Conservation (phyloP, 495 filamentous ascomycete genomes). For the Friedmanniomyces endolithicus region DNA sequence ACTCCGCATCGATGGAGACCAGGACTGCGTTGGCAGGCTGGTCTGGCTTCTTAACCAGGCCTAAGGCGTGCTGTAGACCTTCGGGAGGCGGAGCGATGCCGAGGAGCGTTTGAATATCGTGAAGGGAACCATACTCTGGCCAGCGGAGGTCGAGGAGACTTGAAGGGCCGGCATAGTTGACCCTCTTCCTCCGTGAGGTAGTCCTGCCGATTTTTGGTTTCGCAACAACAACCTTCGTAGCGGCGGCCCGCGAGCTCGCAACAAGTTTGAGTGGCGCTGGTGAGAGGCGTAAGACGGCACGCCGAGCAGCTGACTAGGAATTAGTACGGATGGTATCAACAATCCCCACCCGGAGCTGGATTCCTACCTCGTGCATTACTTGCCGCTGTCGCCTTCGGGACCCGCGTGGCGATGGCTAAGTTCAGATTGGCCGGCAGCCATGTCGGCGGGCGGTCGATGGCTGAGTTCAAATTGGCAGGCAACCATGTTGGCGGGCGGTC, state of each 20-base stretch:
- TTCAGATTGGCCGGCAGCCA: not conserved
- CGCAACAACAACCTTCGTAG: too few relatives aligned
- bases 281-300: not conserved
- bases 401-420: not conserved
- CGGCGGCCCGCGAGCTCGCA: too few relatives aligned
- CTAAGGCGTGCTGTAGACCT: not conserved
- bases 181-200: not conserved
- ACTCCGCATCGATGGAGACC: constrained; percentile 7
- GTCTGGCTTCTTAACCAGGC: not conserved
- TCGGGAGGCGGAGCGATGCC: not conserved
- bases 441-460: not conserved
- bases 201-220: not conserved
- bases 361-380: not conserved
- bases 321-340: not conserved
- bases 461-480: not conserved
- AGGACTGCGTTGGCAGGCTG: not conserved
- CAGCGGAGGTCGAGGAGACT: not conserved
- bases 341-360: not conserved
- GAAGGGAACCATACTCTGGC: not conserved
- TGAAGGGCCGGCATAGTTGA: not conserved
- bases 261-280: too few relatives aligned
- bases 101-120: not conserved
- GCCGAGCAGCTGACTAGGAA: not conserved
- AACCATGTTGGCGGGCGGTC: not conserved
- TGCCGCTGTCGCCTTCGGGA: not conserved